Percentiles rank a stretch among this genome's conserved stretches.
These are phyloP conservation scores for Neoscytalidium dimidiatum DNA, from an alignment of 2,329 filamentous ascomycete genomes.

Conservation along the genomic window DNA sequence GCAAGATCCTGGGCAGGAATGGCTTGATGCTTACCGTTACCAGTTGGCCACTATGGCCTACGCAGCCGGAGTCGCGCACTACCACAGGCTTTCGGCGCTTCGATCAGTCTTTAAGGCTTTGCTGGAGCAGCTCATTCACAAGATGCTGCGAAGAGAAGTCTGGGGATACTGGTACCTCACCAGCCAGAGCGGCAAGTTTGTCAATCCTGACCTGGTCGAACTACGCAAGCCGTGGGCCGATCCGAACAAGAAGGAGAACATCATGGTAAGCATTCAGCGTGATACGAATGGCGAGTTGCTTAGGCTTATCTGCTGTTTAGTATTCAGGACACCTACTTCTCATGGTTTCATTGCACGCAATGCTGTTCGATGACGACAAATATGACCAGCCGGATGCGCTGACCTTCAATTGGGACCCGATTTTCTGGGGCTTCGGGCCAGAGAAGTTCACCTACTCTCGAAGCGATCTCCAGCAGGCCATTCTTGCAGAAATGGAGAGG, in stretches of 20 bases:
- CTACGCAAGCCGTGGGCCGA: conserved; percentile 46
- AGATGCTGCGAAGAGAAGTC: conserved; percentile 46
- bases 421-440: conserved; percentile 31
- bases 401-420: conserved; percentile 42
- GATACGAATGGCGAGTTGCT: neutral
- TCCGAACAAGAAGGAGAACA: conserved; percentile 43
- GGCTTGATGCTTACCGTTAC: conserved; percentile 40
- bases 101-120: conserved; percentile 38
- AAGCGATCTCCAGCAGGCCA: conserved; percentile 36
- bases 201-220: conserved; percentile 42
- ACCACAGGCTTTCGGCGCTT: conserved; percentile 40
- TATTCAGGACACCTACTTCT: conserved; percentile 44
- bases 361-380: conserved; percentile 46
- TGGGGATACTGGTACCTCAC: conserved; percentile 49
- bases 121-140: conserved; percentile 39
- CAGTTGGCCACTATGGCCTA: conserved; percentile 47
- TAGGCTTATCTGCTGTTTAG: neutral
- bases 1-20: conserved; percentile 43
- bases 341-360: conserved; percentile 43
- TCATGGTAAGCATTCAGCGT: conserved; percentile 34
- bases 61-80: conserved; percentile 39
- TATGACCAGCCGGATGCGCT: conserved; percentile 38
- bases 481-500: conserved; percentile 41
- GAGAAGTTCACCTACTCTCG: conserved; percentile 34
- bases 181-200: conserved; percentile 33